phyloP scores from a whole-genome alignment of 1,284 basidiomycete species.

The Ustilago bromivora region DNA sequence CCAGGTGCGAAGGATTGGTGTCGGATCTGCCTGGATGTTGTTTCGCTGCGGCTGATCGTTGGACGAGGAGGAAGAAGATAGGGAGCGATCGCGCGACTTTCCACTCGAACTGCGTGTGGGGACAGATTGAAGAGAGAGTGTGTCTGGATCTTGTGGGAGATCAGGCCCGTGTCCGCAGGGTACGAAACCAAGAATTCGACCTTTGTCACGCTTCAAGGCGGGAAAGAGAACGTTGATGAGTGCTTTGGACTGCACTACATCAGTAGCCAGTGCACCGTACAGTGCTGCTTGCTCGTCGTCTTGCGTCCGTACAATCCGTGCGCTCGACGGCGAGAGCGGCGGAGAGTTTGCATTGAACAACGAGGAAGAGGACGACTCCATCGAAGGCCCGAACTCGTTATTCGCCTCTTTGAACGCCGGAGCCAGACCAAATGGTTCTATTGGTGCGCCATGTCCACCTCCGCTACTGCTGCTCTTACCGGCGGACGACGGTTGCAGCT shows the following conservation, averaged over 20 bases:
- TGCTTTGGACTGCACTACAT: slow-evolving; percentile 46
- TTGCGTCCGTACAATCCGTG: slow-evolving; percentile 19
- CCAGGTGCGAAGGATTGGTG: slow-evolving; percentile 28
- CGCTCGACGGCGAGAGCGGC: slow-evolving; percentile 43
- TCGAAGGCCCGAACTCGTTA: slow-evolving; percentile 17
- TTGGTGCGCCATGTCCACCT: neutral
- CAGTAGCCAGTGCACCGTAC: slow-evolving; percentile 45
- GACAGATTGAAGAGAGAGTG: slow-evolving; percentile 32
- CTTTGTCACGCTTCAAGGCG: slow-evolving; percentile 44
- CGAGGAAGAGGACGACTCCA: slow-evolving; percentile 32
- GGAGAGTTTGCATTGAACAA: slow-evolving; percentile 36
- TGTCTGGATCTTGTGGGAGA: slow-evolving; percentile 44
- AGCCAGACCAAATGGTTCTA: slow-evolving; percentile 38
- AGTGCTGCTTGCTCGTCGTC: slow-evolving; percentile 47
- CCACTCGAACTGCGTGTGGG: slow-evolving; percentile 18
- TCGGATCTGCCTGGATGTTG: neutral
- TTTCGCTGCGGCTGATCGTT: neutral
- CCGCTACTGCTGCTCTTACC: slow-evolving; percentile 1
- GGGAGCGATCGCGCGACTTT: slow-evolving; percentile 32
- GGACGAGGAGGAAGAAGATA: slow-evolving; percentile 14
- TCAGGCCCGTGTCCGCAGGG: slow-evolving; percentile 41
- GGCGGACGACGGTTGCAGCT: slow-evolving; percentile 12
- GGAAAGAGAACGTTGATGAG: slow-evolving; percentile 55
- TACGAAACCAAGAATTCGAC: slow-evolving; percentile 44
- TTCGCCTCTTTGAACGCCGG: slow-evolving; percentile 23